A percentile compares a stretch with the other conserved stretches of the same genome.
Evolutionary conservation across 1,284 basidiomycete species (phyloP).

Genomic region (Entoloma clypeatum): DNA sequence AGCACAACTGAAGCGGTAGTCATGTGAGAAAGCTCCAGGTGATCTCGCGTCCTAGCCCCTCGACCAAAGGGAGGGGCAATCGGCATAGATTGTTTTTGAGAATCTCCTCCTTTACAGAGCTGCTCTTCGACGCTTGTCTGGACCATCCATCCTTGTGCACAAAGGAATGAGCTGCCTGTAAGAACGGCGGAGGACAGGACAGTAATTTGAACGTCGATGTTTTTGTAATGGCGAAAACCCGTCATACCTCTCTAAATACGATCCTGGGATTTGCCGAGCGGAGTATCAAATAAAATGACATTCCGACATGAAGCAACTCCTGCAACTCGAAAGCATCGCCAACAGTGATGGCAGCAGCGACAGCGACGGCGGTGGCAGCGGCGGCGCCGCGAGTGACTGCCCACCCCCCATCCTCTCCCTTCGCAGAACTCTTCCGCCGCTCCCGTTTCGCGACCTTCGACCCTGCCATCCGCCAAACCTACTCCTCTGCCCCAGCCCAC

Average conservation of each 20-base stretch:
- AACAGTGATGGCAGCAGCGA: conserved; percentile 11
- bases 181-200: conserved; percentile 54
- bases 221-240: conserved; percentile 20
- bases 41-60: conserved; percentile 84
- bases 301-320: not conserved
- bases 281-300: conserved; percentile 18
- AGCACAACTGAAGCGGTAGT: conserved; percentile 11
- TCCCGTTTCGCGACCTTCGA: conserved; percentile 78
- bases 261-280: conserved; percentile 16
- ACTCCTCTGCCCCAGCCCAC: conserved; percentile 62
- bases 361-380: conserved; percentile 24
- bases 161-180: conserved; percentile 28
- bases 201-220: conserved; percentile 74
- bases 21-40: conserved; percentile 76
- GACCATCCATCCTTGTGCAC: conserved; percentile 62
- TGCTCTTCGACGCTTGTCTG: conserved; percentile 85
- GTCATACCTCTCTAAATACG: conserved; percentile 8
- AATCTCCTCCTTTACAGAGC: conserved; percentile 33
- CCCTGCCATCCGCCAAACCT: conserved; percentile 68
- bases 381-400: conserved; percentile 29
- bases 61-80: conserved; percentile 82
- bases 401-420: conserved; percentile 51
- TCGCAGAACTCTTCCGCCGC: conserved; percentile 65
- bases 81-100: conserved; percentile 90
- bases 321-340: conserved; percentile 1